Evolutionary conservation across 805 yeast species (phyloP), one percentile per base, ranked within the genome.

Genomic region (Zygoascus biomembranicola): DNA sequence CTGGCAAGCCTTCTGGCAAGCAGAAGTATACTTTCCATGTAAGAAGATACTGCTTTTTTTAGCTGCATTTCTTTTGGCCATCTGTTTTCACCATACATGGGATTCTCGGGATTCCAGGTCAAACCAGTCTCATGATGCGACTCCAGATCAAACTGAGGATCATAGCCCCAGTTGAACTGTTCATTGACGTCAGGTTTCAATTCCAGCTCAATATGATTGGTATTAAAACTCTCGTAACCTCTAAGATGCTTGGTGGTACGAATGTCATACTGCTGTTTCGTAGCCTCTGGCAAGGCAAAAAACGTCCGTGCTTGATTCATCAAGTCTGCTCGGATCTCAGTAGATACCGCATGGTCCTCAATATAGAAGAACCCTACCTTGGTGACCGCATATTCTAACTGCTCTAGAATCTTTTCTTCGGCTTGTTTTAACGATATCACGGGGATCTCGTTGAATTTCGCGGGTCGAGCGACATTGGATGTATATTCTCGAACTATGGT

Each of bases 321-420:
- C 11, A 48, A 51, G 11, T 54, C 58, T 16, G 65, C 66, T 23
- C 61, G 58, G 13, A 51, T 47, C 1, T 57, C 57, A 39, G 65
- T 60, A 32, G 69, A 62, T 41, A 68, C 58, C 9, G 57, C 60
- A 51, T 68, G 71, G 55, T 67, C 65, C 49, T 61, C 58, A 37
- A 65, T 55, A 51, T 66, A 66, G 59, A 68, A 63, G 53, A 68
- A 68, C 2, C 71, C 72, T 20, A 66, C 64, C 35, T 63, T 60
- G 16, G 51, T 48, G n/a, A 43, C 31, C 4, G 51, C 51, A 20
- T 35, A 37, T 8, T 48, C 28, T 8, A 48, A 16, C 8, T 35
- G 32, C 28, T 32, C 35, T 14, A 48, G 28, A 5, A 48, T 11
- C 19, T 48, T 26, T 10, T 16, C 42, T 20, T 48, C 32, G 6